Percentiles rank a stretch among this genome's conserved stretches.
phyloP scores from a whole-genome alignment of 495 filamentous ascomycete genomes.

The Penicillium fimorum region DNA sequence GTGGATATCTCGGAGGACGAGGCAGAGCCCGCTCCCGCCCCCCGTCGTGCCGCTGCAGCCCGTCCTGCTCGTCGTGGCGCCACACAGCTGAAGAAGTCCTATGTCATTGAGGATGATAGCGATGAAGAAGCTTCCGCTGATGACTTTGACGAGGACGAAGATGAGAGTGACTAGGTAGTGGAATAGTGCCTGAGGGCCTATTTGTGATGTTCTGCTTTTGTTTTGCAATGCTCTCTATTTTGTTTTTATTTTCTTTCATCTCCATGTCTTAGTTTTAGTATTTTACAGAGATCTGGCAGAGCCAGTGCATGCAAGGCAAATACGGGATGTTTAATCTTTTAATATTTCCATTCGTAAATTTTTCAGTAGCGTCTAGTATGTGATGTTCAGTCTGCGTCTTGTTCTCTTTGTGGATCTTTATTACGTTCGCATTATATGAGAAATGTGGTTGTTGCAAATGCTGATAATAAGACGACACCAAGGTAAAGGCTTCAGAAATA shows the following conservation, averaged over 20 bases:
- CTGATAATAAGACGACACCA: background rate
- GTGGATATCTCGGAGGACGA: constrained; percentile 37
- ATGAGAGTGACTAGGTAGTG: constrained; percentile 36
- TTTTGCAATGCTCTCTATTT: constrained; percentile 13
- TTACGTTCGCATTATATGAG: background rate
- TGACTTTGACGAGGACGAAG: constrained; percentile 37
- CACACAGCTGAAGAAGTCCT: constrained; percentile 51
- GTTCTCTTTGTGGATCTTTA: too few species aligned
- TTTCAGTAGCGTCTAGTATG: background rate
- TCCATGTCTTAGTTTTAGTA: constrained; percentile 13
- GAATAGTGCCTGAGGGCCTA: background rate
- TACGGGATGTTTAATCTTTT: constrained; percentile 2
- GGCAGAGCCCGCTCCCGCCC: constrained; percentile 33
- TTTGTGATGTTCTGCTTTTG: constrained; percentile 7
- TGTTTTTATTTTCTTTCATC: constrained; percentile 12
- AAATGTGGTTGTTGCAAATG: background rate
- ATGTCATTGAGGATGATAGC: constrained; percentile 55
- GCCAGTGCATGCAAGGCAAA: constrained; percentile 16
- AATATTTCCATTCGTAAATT: background rate
- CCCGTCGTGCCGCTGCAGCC: constrained; percentile 36
- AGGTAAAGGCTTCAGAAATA: background rate
- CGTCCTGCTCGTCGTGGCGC: constrained; percentile 56
- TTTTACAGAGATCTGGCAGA: constrained; percentile 22
- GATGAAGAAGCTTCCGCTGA: constrained; percentile 45
- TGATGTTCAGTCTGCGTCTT: too few species aligned